These are phyloP conservation scores for Carpinus viminea DNA, from an alignment of 306 rosid genomes.

Conservation along the genomic window DNA sequence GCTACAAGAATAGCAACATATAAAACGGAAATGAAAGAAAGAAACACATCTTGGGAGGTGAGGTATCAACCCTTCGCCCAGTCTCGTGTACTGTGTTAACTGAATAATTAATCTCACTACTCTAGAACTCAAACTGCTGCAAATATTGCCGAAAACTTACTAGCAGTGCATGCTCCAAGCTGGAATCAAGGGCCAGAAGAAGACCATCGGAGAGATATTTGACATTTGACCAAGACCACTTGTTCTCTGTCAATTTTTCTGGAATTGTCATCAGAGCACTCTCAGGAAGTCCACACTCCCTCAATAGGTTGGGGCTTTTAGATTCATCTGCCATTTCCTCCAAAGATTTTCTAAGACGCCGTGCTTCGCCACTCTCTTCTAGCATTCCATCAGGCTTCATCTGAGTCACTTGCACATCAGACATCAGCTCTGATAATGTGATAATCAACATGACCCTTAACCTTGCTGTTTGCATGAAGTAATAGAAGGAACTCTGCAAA, in stretches of 20 bases:
- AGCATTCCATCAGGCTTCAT: conserved; percentile 91
- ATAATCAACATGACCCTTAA: conserved; percentile 95
- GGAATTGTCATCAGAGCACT: conserved; percentile 64
- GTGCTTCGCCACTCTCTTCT: conserved; percentile 98
- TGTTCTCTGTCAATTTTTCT: conserved; percentile 65
- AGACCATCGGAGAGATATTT: conserved; percentile 84
- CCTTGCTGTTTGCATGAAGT: conserved; percentile 90
- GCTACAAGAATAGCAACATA: not conserved
- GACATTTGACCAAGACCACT: conserved; percentile 94
- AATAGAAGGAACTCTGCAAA: conserved; percentile 90
- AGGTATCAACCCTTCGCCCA: not conserved
- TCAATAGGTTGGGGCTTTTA: conserved; percentile 59
- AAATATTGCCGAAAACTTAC: conserved; percentile 49
- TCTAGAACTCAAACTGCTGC: conserved; percentile 2
- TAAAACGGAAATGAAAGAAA: not conserved
- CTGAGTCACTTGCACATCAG: conserved; percentile 99
- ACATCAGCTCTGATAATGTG: conserved; percentile 94
- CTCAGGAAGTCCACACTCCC: conserved; percentile 79
- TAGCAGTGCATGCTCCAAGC: conserved; percentile 93
- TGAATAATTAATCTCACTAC: not conserved
- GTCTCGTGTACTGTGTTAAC: not conserved
- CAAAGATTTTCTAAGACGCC: conserved; percentile 77
- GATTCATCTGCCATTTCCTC: conserved; percentile 83
- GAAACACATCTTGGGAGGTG: not conserved
- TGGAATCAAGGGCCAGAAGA: conserved; percentile 94